Conservation (phyloP, 192 early-diverging fungal genomes). For the Pilaira anomala region DNA sequence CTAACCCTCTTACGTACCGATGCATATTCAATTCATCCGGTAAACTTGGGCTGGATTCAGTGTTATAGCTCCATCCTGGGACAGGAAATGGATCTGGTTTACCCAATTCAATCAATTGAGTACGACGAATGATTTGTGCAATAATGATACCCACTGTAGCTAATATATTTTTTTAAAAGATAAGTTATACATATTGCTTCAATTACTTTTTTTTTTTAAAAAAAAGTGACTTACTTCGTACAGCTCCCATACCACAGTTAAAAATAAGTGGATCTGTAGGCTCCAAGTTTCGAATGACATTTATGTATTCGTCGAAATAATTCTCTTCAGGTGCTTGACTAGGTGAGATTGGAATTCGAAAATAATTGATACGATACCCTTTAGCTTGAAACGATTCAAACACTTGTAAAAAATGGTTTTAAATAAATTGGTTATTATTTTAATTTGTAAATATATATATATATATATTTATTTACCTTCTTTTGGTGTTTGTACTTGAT, state of each 20-base stretch:
- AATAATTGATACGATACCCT: constrained; percentile 49
- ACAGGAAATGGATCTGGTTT: constrained; percentile 40
- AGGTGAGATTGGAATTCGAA: constrained; percentile 58
- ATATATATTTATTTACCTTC: constrained; percentile 32
- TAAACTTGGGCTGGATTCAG: not conserved
- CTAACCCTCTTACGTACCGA: constrained; percentile 9
- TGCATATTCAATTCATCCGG: constrained; percentile 3
- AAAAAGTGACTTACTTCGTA: constrained; percentile 41
- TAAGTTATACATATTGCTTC: too few relatives aligned
- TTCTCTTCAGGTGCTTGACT: constrained; percentile 59
- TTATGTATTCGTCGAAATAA: constrained; percentile 59
- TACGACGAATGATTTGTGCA: constrained; percentile 51
- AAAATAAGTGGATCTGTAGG: constrained; percentile 51
- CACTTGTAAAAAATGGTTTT: too few relatives aligned
- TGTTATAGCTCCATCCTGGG: constrained; percentile 15
- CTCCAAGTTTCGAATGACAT: constrained; percentile 35
- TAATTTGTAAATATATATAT: not conserved
- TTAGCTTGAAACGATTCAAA: constrained; percentile 45
- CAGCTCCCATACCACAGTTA: constrained; percentile 63
- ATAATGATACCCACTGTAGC: constrained; percentile 61
- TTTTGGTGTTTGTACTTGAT: constrained; percentile 50
- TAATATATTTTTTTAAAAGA: not conserved
- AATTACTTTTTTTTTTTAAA: constrained; percentile 3
- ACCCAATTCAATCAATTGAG: constrained; percentile 40
- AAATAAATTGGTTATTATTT: not conserved